Evolutionary conservation across 139 green algal species (phyloP).

Genomic region (Chara braunii): DNA sequence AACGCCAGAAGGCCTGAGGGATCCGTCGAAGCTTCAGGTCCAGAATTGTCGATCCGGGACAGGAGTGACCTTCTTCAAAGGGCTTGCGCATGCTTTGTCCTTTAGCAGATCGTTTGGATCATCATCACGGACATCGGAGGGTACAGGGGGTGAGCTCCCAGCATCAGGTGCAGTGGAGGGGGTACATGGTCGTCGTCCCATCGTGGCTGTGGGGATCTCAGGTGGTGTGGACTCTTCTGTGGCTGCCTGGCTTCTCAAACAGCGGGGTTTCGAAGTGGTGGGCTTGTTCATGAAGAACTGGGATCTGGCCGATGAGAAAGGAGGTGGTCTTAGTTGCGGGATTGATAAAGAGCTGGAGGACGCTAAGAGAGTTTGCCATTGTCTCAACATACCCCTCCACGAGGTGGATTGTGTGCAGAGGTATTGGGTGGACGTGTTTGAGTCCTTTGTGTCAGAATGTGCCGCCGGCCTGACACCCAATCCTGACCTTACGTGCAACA

Average conservation of each 20-base stretch:
- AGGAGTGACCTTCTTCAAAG: too few species aligned
- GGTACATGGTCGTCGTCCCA: neutral
- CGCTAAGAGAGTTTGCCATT: constrained; percentile 37
- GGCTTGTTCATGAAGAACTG: constrained; percentile 76
- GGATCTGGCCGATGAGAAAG: constrained; percentile 64
- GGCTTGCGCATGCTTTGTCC: too few species aligned
- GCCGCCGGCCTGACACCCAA: constrained; percentile 64
- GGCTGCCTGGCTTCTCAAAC: constrained; percentile 51
- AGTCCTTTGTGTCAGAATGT: constrained; percentile 52
- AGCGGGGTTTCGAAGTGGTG: constrained; percentile 48
- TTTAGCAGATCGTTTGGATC: too few species aligned
- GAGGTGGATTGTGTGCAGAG: constrained; percentile 59
- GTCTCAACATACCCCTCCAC: constrained; percentile 54
- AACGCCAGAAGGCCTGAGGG: too few species aligned
- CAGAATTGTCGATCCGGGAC: too few species aligned
- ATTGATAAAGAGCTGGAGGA: constrained; percentile 7
- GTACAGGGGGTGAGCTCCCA: too few species aligned
- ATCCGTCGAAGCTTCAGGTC: too few species aligned
- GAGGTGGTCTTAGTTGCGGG: constrained; percentile 45
- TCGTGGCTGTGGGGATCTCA: constrained; percentile 61
- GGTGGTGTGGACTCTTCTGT: constrained; percentile 76
- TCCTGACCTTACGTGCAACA: constrained; percentile 78
- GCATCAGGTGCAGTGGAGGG: too few species aligned
- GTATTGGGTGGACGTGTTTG: constrained; percentile 76
- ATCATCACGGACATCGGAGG: too few species aligned